Evolutionary conservation across 352 stramenopile species (phyloP), one percentile per base, ranked within the genome.

Genomic region (Phytophthora pini): DNA sequence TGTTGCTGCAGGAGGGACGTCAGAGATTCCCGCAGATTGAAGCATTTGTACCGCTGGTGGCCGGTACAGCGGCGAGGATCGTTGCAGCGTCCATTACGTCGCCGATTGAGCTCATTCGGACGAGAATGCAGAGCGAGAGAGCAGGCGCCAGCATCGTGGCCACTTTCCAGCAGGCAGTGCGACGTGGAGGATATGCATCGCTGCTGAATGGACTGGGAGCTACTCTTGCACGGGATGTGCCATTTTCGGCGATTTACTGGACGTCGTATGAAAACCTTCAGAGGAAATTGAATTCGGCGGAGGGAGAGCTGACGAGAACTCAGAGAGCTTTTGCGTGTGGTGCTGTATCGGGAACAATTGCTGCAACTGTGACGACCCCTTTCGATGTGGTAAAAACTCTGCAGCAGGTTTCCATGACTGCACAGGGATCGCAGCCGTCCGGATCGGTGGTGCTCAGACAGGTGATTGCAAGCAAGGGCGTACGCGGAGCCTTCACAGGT

Each of bases 381-480:
- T 98, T 98, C 57, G 97, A 99, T 74, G 93, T 99, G 43, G 87
- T 98, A 43, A 99, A 99, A 75, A 99, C 96, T 29, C 75, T 97
- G 24, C 79, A 92, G 60, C 89, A 97, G 62, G 86, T 97, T 26
- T 70, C 79, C 29, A 74, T 78, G 58, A 65, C 63, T 11, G 65
- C 57, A 13, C 54, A 84, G 50, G 66, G 68, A 44, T 68, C 70
- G n/a, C 60, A 76, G 5, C 59, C 68, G 10, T 85, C 80, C 2
- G 80, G 76, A 2, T 51, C 64, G 17, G 20, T 58, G 27, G 59
- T 92, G 27, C 69, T 94, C 27, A 58, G 68, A 51, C 75, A 87
- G 58, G 72, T 94, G 17, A 58, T 90, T 17, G 71, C 64, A 7
- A 79, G 65, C 11, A 79, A 76, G 44, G 86, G 86, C 7, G 36